These are phyloP conservation scores for Trichothecium sympodiale DNA, from an alignment of 2,329 filamentous ascomycete species.

Conservation along the genomic window DNA sequence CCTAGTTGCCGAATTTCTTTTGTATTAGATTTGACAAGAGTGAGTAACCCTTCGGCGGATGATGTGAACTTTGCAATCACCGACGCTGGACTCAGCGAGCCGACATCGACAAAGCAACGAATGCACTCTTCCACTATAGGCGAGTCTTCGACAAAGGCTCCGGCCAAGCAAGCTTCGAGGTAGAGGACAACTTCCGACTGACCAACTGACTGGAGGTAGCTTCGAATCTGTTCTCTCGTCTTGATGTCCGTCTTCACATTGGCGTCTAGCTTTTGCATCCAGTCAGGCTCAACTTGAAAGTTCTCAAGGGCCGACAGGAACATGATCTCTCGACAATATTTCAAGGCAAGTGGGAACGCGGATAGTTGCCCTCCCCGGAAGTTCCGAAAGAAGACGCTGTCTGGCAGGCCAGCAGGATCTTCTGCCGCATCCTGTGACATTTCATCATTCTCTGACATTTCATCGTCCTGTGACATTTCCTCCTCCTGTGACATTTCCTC, in stretches of 20 bases:
- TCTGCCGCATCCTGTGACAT: conserved; percentile 14
- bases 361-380: conserved; percentile 34
- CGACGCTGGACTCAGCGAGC: conserved; percentile 30
- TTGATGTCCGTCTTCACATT: conserved; percentile 59
- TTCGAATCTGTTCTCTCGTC: conserved; percentile 47
- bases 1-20: conserved; percentile 54
- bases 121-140: conserved; percentile 35
- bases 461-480: conserved; percentile 14
- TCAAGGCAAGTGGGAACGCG: conserved; percentile 58
- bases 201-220: conserved; percentile 36
- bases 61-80: too few species aligned
- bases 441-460: conserved; percentile 14
- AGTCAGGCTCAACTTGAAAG: conserved; percentile 61
- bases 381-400: conserved; percentile 26
- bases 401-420: background rate
- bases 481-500: conserved; percentile 17
- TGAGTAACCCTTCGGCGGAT: conserved; percentile 34
- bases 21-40: conserved; percentile 60
- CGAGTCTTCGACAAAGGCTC: conserved; percentile 35
- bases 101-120: conserved; percentile 41
- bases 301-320: conserved; percentile 37
- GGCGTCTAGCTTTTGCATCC: conserved; percentile 70
- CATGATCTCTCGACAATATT: conserved; percentile 50
- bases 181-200: conserved; percentile 27
- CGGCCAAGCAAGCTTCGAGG: conserved; percentile 45